These are phyloP conservation scores for Rhododendron molle DNA, from an alignment of 148 eudicot species.

Conservation along the genomic window DNA sequence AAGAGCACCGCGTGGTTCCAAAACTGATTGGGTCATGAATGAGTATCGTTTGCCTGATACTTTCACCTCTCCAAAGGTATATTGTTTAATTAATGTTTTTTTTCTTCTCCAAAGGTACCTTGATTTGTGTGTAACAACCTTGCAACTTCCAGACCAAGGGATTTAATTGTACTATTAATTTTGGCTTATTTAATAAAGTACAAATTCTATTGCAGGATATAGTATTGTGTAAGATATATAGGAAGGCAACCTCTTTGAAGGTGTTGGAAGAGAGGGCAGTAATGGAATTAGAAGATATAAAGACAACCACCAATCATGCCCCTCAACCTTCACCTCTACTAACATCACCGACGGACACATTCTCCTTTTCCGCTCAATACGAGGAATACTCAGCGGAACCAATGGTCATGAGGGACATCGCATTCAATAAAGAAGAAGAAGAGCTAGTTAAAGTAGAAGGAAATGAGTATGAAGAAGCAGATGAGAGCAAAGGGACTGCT, in stretches of 20 bases:
- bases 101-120: neutral
- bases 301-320: constrained; percentile 2
- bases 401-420: constrained; percentile 16
- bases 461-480: constrained; percentile 5
- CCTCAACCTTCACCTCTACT: constrained; percentile 26
- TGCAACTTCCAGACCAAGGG: neutral
- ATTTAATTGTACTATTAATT: neutral
- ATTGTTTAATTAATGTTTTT: neutral
- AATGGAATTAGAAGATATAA: constrained; percentile 46
- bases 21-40: constrained; percentile 90
- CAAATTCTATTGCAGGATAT: constrained; percentile 51
- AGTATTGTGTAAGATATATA: constrained; percentile 85
- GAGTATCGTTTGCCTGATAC: constrained; percentile 74
- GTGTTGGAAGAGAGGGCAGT: constrained; percentile 81
- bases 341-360: constrained; percentile 28
- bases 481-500: neutral
- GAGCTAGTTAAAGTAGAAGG: neutral
- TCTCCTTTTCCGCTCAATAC: constrained; percentile 18
- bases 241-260: constrained; percentile 85
- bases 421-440: constrained; percentile 24
- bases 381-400: constrained; percentile 18
- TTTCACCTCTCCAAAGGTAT: constrained; percentile 40
- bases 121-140: neutral
- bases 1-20: constrained; percentile 72
- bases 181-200: neutral